phyloP scores from a whole-genome alignment of 192 early-diverging fungal species.

The Linnemannia elongata region DNA sequence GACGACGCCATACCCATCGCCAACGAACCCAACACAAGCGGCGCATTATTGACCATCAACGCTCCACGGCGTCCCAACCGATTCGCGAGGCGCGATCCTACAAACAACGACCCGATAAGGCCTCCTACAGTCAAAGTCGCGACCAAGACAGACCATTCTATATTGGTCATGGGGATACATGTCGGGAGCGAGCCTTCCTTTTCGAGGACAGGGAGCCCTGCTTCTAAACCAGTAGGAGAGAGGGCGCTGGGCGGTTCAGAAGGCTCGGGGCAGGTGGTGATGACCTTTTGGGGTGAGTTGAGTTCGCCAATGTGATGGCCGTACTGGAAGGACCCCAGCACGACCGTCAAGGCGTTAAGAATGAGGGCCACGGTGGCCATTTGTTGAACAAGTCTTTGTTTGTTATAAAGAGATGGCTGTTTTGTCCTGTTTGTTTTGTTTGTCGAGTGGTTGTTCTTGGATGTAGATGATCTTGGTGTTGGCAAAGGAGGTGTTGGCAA shows the following conservation, averaged over 20 bases:
- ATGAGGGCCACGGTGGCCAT: conserved; percentile 57
- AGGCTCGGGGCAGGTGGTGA: conserved; percentile 57
- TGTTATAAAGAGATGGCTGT: neutral
- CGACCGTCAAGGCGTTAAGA: conserved; percentile 58
- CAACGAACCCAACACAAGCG: conserved; percentile 73
- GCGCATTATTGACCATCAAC: conserved; percentile 76
- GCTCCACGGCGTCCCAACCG: conserved; percentile 76
- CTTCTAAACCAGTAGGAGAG: neutral
- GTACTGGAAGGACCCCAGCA: conserved; percentile 68
- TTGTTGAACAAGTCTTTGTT: neutral
- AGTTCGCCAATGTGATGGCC: conserved; percentile 75
- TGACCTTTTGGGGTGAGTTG: conserved; percentile 68
- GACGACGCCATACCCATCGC: conserved; percentile 71
- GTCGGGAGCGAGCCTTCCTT: conserved; percentile 60
- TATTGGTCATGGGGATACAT: conserved; percentile 79
- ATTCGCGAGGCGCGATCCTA: conserved; percentile 70
- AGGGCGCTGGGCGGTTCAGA: neutral
- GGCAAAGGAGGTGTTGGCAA: too few species aligned
- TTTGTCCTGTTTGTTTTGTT: neutral
- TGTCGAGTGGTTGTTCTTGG: neutral
- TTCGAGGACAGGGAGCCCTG: neutral
- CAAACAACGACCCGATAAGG: conserved; percentile 80
- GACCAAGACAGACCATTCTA: conserved; percentile 69
- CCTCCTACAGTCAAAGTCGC: conserved; percentile 80
- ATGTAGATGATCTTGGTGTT: too few species aligned